Base-by-base conservation (phyloP, 306 rosid species). In the Lathyrus sativus region DNA sequence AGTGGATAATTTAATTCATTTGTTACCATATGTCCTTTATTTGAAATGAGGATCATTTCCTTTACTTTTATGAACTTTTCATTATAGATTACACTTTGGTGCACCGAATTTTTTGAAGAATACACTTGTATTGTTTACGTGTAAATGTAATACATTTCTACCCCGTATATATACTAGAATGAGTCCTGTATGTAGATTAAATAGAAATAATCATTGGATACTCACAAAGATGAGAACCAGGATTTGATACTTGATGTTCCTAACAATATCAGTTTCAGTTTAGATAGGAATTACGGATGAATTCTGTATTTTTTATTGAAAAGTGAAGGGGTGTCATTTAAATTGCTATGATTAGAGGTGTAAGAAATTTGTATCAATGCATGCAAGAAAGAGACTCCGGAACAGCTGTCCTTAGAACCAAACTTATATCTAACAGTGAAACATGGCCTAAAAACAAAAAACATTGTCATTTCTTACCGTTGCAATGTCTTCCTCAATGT, bases 401-500 rank as follows among this genome's bases (percentile, higher is more conserved):
- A 73, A 64, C 78, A 64, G 14, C 57, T 62, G 22, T 49, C 44
- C 53, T 46, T 59, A 35, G 0, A 44, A n/a, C 33, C 50, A 69
- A 43, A 28, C 74, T 28, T 12, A 37, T 35, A 57, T 48, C 43
- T 58, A 69, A 71, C 18, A 38, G 49, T 65, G 77, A 77, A 77
- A 65, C 38, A 19, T 56, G 67, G 49, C 48, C 65, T 53, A 69
- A 62, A 60, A 68, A 28, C 57, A 19, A 69, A 62, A 59, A 68
- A 43, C 6, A 13, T 5, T 71, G 67, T 62, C 41, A 43, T 55
- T 70, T 55, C 64, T 65, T 65, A 67, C 71, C 62, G 79, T 73
- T 78, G 72, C 62, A 54, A 73, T 70, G 83, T 79, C 73, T 42
- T 11, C 12, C 8, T 74, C 76, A 24, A 69, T 67, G 71, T 78